Percentiles rank a stretch among this genome's conserved stretches.
phyloP scores from a whole-genome alignment of 257 asterid species.

The Solanum gandarillasii region DNA sequence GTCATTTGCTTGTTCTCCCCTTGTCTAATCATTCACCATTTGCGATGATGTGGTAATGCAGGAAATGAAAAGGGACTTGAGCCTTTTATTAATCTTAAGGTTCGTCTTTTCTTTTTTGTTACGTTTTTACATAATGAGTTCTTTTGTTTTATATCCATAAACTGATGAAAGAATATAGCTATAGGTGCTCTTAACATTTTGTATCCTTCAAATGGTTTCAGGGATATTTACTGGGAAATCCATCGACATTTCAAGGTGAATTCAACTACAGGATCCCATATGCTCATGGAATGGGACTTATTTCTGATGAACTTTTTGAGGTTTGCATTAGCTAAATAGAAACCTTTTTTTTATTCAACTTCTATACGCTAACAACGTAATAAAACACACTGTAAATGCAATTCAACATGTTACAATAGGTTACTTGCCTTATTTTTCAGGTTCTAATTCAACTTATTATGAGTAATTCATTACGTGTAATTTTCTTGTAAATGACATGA shows the following conservation, averaged over 20 bases:
- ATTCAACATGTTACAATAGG: background rate
- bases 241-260: constrained; percentile 1
- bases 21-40: background rate
- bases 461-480: too few species aligned
- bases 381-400: background rate
- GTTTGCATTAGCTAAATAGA: background rate
- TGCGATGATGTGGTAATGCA: background rate
- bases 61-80: constrained; percentile 11
- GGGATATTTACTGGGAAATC: constrained; percentile 18
- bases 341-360: background rate
- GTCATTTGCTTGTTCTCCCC: background rate
- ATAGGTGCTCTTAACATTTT: background rate
- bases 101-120: background rate
- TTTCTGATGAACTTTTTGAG: background rate
- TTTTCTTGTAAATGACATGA: too few species aligned
- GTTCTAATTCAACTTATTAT: background rate
- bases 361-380: background rate
- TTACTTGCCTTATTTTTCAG: background rate
- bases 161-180: background rate
- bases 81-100: constrained; percentile 12
- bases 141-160: background rate
- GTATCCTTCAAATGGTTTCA: background rate
- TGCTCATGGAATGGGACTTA: constrained; percentile 8
- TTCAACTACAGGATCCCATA: background rate
- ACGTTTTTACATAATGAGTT: background rate